Evolutionary conservation across 2,329 filamentous ascomycete species (phyloP).

Genomic region (Coleophoma crateriformis): DNA sequence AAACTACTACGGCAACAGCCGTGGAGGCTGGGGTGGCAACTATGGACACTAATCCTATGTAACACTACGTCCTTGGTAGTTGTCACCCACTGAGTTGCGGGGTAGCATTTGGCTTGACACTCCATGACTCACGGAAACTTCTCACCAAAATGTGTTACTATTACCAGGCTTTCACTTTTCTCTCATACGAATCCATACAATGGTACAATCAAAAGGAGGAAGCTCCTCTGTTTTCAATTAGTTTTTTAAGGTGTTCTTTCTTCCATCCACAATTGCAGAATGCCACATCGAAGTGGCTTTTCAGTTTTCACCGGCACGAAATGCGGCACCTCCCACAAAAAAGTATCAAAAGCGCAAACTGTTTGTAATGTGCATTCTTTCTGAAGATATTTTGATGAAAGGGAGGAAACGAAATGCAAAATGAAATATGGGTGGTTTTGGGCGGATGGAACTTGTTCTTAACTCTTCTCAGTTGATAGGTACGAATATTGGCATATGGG

Average conservation of each 20-base stretch:
- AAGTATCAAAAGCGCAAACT: constrained; percentile 1
- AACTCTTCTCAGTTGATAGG: constrained; percentile 1
- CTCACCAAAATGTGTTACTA: constrained; percentile 26
- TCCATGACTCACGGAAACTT: constrained; percentile 11
- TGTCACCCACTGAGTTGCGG: constrained; percentile 9
- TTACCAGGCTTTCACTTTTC: constrained; percentile 10
- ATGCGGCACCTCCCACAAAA: neutral
- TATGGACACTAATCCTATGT: constrained; percentile 30
- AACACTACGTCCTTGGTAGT: constrained; percentile 21
- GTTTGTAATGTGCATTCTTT: neutral
- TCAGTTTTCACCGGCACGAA: neutral
- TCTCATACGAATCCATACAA: neutral
- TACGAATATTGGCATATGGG: neutral
- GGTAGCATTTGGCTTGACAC: neutral
- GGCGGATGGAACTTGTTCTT: neutral
- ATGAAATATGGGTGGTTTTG: neutral
- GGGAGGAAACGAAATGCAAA: too few relatives aligned
- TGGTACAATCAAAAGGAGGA: neutral
- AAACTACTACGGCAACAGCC: constrained; percentile 32
- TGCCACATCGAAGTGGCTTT: neutral
- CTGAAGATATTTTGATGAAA: neutral
- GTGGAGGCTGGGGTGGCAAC: constrained; percentile 43
- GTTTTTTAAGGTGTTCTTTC: neutral
- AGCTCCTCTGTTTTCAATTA: constrained; percentile 4
- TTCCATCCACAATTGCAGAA: neutral